Evolutionary conservation across 2,329 filamentous ascomycete genomes (phyloP).

Genomic region (Cladosporium sp.): DNA sequence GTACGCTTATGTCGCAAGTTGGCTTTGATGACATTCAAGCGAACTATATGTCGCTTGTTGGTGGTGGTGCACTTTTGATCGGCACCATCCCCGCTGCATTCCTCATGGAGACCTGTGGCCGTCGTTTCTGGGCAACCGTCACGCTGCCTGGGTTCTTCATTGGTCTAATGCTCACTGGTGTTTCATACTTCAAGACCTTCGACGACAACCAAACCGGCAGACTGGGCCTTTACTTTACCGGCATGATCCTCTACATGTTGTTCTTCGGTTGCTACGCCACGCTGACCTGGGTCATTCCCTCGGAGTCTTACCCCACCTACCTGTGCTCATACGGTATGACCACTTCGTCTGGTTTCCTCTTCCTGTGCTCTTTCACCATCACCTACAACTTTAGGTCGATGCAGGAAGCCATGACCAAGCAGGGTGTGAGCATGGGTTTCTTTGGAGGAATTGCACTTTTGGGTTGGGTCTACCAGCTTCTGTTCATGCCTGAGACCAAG

Average conservation of each 20-base stretch:
- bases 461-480: constrained; percentile 67
- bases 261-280: constrained; percentile 54
- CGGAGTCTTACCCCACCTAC: constrained; percentile 69
- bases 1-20: constrained; percentile 58
- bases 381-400: constrained; percentile 72
- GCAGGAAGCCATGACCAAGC: constrained; percentile 63
- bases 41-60: constrained; percentile 67
- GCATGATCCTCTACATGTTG: constrained; percentile 64
- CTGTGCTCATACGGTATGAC: constrained; percentile 71
- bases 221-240: constrained; percentile 59
- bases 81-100: constrained; percentile 33
- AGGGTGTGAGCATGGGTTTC: constrained; percentile 65
- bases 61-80: constrained; percentile 58
- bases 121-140: constrained; percentile 69
- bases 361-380: constrained; percentile 67
- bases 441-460: constrained; percentile 69
- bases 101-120: constrained; percentile 70
- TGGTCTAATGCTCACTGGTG: constrained; percentile 61
- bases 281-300: constrained; percentile 41
- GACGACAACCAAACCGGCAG: constrained; percentile 27
- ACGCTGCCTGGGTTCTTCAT: constrained; percentile 45
- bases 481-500: constrained; percentile 76
- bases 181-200: constrained; percentile 51
- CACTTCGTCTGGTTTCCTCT: constrained; percentile 62
- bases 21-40: constrained; percentile 60